Evolutionary conservation across 2,329 filamentous ascomycete species (phyloP).

Genomic region (Scedosporium minutisporum): DNA sequence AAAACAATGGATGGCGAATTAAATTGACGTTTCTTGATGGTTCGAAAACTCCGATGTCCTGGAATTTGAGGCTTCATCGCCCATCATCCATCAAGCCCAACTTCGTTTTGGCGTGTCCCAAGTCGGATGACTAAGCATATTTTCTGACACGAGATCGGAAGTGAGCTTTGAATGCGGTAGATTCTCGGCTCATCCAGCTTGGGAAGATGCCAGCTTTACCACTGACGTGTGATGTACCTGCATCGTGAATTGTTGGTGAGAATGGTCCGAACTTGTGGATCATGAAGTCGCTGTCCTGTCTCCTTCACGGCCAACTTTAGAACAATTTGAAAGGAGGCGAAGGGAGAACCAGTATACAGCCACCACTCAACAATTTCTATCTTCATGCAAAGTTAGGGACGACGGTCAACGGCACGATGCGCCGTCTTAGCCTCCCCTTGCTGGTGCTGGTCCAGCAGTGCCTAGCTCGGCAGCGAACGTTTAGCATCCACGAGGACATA

Average conservation of each 20-base stretch:
- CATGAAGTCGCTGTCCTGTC: background rate
- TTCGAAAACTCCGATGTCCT: too few species aligned
- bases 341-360: background rate
- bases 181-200: background rate
- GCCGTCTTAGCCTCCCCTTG: slow-evolving; percentile 35
- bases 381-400: slow-evolving; percentile 5
- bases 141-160: too few species aligned
- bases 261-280: background rate
- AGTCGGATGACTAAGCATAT: too few species aligned
- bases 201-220: background rate
- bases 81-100: too few species aligned
- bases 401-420: slow-evolving; percentile 30
- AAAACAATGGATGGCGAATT: too few species aligned
- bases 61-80: too few species aligned
- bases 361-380: slow-evolving; percentile 7
- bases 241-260: background rate
- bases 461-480: slow-evolving; percentile 43
- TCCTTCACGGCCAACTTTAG: background rate
- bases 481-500: slow-evolving; percentile 83
- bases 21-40: too few species aligned
- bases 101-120: too few species aligned
- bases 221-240: background rate
- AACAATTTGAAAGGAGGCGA: too few species aligned
- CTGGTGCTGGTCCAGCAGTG: slow-evolving; percentile 35
- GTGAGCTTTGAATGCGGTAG: background rate